Percentiles rank a stretch among this genome's conserved stretches.
Conservation (phyloP, 1,139 yeast species). For the Nakaseomyces delphensis region DNA sequence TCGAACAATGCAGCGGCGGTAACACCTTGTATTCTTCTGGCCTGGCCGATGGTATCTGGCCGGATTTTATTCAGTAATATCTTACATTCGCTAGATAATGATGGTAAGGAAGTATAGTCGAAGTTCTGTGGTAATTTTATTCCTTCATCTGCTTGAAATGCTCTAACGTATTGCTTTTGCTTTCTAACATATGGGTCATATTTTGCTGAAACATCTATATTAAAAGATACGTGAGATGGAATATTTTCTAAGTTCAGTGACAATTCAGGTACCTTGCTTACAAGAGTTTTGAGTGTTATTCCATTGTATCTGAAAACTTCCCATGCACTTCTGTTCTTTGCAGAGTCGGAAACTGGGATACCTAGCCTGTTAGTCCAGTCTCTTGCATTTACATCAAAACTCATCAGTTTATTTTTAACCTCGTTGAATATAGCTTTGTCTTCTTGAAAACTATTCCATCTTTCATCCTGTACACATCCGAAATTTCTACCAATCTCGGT, state of each 20-base stretch:
- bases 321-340: constrained; percentile 46
- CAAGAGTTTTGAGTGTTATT: constrained; percentile 32
- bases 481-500: constrained; percentile 57
- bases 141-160: constrained; percentile 77
- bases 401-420: constrained; percentile 40
- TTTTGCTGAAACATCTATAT: constrained; percentile 69
- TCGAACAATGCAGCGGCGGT: constrained; percentile 81
- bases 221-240: constrained; percentile 47
- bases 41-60: constrained; percentile 90
- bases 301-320: constrained; percentile 45
- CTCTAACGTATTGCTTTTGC: constrained; percentile 61
- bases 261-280: constrained; percentile 31
- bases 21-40: constrained; percentile 86
- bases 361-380: constrained; percentile 48
- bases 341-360: constrained; percentile 35
- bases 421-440: constrained; percentile 43
- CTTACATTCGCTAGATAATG: constrained; percentile 68
- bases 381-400: constrained; percentile 42
- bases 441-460: constrained; percentile 44
- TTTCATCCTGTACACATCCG: constrained; percentile 58
- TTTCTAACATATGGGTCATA: constrained; percentile 74
- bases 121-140: constrained; percentile 56
- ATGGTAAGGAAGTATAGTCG: constrained; percentile 46
- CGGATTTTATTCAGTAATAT: constrained; percentile 61
- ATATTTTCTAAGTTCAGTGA: constrained; percentile 26